Conservation (phyloP, 495 filamentous ascomycete species). For the Hypoxylon trugodes region DNA sequence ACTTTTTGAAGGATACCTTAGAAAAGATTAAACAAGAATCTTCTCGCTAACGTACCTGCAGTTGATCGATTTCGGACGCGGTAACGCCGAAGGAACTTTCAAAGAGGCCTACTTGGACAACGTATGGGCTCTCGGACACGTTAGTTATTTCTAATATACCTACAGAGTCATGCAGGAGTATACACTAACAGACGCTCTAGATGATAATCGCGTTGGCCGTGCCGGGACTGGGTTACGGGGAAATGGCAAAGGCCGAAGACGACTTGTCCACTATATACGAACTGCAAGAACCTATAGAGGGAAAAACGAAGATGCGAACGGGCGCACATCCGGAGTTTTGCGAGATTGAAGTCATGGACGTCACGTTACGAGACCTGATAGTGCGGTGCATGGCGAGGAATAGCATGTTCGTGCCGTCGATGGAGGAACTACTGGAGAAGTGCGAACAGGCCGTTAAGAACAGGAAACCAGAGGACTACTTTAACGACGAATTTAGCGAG, state of each 20-base stretch:
- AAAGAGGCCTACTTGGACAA: background rate
- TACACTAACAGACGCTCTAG: too few relatives aligned
- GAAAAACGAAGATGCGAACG: background rate
- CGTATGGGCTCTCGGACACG: background rate
- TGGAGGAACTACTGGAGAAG: background rate
- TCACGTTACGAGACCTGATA: background rate
- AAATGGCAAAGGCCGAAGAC: background rate
- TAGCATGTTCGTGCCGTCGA: background rate
- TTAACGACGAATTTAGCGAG: background rate
- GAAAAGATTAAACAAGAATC: background rate
- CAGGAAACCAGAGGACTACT: background rate
- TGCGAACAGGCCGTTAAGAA: background rate
- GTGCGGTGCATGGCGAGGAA: background rate
- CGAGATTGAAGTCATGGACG: background rate
- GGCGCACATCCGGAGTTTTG: background rate
- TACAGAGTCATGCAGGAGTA: too few relatives aligned
- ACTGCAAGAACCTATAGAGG: too few relatives aligned
- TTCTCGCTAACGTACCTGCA: background rate
- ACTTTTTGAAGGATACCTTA: background rate
- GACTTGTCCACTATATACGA: background rate
- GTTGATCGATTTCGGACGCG: slow-evolving; percentile 39
- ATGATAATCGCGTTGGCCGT: too few relatives aligned
- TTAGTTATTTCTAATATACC: background rate
- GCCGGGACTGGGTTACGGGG: too few relatives aligned
- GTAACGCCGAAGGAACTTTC: background rate